Percentiles rank a stretch among this genome's conserved stretches.
phyloP scores from a whole-genome alignment of 768 basidiomycete genomes.

The Collybia nuda region DNA sequence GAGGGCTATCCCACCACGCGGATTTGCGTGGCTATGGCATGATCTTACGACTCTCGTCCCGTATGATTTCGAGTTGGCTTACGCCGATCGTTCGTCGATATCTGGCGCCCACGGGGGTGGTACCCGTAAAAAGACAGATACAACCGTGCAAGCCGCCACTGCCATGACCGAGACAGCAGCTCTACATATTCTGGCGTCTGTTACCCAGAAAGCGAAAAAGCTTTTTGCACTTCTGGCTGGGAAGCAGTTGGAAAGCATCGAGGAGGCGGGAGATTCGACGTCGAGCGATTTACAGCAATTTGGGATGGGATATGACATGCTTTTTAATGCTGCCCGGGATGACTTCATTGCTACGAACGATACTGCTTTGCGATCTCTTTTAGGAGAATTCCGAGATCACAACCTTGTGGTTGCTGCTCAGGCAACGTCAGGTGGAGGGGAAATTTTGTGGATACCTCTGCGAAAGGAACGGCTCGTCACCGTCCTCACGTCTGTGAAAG shows the following conservation, averaged over 20 bases:
- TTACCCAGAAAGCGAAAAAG: constrained; percentile 84
- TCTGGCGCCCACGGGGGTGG: constrained; percentile 49
- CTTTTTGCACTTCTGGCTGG: constrained; percentile 72
- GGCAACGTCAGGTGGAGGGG: constrained; percentile 43
- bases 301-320: constrained; percentile 61
- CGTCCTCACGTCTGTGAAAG: constrained; percentile 33
- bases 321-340: constrained; percentile 76
- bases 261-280: constrained; percentile 29
- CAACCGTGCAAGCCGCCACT: constrained; percentile 30
- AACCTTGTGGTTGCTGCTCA: constrained; percentile 65
- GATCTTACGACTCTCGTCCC: constrained; percentile 83
- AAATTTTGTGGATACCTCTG: constrained; percentile 87
- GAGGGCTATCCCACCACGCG: constrained; percentile 32
- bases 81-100: constrained; percentile 63
- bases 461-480: constrained; percentile 68
- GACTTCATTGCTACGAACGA: constrained; percentile 90
- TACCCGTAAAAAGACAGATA: constrained; percentile 31
- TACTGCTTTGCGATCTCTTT: constrained; percentile 73
- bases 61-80: constrained; percentile 78
- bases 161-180: constrained; percentile 77
- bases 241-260: constrained; percentile 65
- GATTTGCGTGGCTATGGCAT: constrained; percentile 84
- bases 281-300: constrained; percentile 46
- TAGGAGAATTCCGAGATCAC: constrained; percentile 93
- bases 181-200: constrained; percentile 79